These are phyloP conservation scores for Fagopyrum homotropicum DNA, from an alignment of 148 eudicot genomes.

Conservation along the genomic window DNA sequence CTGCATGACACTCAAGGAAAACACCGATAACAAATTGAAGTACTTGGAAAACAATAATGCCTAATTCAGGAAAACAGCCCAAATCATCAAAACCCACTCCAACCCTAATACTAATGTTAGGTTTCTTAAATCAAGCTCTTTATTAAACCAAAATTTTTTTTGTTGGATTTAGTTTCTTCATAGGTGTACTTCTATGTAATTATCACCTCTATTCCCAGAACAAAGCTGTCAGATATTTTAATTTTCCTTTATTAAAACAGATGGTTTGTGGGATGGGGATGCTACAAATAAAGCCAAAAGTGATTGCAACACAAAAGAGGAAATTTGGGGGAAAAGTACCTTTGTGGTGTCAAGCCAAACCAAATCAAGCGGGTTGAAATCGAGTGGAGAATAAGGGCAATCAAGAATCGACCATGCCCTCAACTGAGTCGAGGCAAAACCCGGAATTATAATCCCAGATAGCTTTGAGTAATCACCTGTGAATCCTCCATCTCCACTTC, in stretches of 20 bases:
- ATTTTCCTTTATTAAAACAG: no score
- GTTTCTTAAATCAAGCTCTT: no score
- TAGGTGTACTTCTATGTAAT: no score
- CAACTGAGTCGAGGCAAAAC: constrained; percentile 93
- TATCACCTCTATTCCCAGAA: no score
- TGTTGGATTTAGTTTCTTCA: no score
- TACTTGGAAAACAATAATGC: not conserved
- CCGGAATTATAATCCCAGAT: constrained; percentile 87
- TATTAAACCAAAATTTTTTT: no score
- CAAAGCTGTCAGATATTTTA: no score
- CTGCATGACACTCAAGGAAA: not conserved
- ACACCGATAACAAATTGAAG: not conserved
- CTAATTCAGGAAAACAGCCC: not conserved
- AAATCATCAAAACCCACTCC: not conserved
- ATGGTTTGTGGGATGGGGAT: no score
- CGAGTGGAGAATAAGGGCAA: constrained; percentile 93
- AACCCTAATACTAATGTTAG: not conserved
- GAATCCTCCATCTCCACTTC: constrained; percentile 25
- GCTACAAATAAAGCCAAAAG: not conserved
- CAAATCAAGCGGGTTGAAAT: constrained; percentile 95
- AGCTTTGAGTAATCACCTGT: constrained; percentile 41
- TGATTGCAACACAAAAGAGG: not conserved
- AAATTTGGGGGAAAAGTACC: constrained; percentile 25
- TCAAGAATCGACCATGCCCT: constrained; percentile 95
- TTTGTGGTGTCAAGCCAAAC: constrained; percentile 97